These are phyloP conservation scores for Bipolaris sorokiniana DNA, from an alignment of 2,329 filamentous ascomycete species.

Conservation along the genomic window DNA sequence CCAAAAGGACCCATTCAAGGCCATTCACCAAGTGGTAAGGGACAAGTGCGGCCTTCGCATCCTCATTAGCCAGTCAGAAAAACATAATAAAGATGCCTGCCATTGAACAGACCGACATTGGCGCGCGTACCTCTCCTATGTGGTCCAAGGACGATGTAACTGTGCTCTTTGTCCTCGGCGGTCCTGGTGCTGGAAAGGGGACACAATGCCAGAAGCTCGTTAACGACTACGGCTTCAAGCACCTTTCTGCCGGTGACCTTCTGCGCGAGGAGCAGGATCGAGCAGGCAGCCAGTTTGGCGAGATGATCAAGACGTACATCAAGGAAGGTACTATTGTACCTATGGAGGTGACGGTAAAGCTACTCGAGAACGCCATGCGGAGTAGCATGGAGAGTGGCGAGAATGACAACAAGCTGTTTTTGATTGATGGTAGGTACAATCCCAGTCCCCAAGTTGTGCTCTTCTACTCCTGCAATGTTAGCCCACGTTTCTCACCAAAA, in stretches of 20 bases:
- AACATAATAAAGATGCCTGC: constrained; percentile 44
- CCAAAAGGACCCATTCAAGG: constrained; percentile 38
- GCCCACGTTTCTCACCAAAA: neutral
- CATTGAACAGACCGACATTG: constrained; percentile 47
- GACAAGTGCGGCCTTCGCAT: constrained; percentile 25
- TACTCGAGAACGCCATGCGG: constrained; percentile 93
- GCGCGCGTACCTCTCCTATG: constrained; percentile 65
- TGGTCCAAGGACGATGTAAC: constrained; percentile 80
- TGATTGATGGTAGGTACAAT: constrained; percentile 62
- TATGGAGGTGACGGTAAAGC: constrained; percentile 95
- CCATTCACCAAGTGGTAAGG: constrained; percentile 40
- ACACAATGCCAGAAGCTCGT: constrained; percentile 94
- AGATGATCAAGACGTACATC: constrained; percentile 92
- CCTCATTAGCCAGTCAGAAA: constrained; percentile 35
- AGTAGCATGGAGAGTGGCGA: constrained; percentile 62
- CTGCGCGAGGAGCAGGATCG: constrained; percentile 92
- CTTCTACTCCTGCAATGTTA: too few relatives aligned
- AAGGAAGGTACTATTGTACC: constrained; percentile 94
- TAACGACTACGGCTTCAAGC: constrained; percentile 84
- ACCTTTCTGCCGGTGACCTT: constrained; percentile 91
- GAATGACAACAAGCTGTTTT: constrained; percentile 70
- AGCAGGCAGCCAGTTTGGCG: constrained; percentile 83
- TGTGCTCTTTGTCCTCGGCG: constrained; percentile 96
- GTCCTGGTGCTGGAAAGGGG: constrained; percentile 93
- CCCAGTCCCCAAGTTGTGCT: neutral